These are phyloP conservation scores for Olyra latifolia DNA, from an alignment of 176 grass and related monocot genomes.

Conservation along the genomic window DNA sequence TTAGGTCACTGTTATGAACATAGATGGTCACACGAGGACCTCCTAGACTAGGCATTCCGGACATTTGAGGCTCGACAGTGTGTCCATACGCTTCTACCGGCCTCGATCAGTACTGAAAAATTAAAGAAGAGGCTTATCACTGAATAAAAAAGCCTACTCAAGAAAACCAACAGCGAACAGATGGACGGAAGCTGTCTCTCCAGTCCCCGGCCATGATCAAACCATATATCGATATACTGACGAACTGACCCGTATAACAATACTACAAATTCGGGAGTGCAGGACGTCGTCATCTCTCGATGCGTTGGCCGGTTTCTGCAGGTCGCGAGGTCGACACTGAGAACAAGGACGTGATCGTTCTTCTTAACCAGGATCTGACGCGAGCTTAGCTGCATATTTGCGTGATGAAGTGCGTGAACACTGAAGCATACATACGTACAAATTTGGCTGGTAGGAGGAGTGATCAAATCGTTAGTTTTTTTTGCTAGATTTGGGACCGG, in stretches of 20 bases:
- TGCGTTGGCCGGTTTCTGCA: constrained; percentile 31
- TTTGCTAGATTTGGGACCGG: not conserved
- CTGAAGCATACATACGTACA: not conserved
- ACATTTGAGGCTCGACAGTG: not conserved
- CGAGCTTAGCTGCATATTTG: not conserved
- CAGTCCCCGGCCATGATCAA: not conserved
- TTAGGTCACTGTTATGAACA: not conserved
- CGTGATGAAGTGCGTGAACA: not conserved
- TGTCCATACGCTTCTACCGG: not conserved
- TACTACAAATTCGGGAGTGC: not conserved
- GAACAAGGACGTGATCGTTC: not conserved
- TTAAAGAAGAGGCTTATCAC: constrained; percentile 2
- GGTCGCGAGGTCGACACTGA: not conserved
- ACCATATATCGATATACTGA: not conserved
- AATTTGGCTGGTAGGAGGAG: not conserved
- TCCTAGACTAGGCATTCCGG: not conserved
- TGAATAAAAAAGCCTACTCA: not conserved
- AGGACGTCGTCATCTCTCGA: not conserved
- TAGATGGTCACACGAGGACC: constrained; percentile 28
- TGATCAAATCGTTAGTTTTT: not conserved
- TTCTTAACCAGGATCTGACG: not conserved
- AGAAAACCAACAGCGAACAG: not conserved
- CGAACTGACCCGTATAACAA: not conserved
- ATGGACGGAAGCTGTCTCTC: not conserved
- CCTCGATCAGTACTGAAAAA: not conserved